Evolutionary conservation across 345 rosid species (phyloP), one percentile per base, ranked within the genome.

Genomic region (Boechera stricta): DNA sequence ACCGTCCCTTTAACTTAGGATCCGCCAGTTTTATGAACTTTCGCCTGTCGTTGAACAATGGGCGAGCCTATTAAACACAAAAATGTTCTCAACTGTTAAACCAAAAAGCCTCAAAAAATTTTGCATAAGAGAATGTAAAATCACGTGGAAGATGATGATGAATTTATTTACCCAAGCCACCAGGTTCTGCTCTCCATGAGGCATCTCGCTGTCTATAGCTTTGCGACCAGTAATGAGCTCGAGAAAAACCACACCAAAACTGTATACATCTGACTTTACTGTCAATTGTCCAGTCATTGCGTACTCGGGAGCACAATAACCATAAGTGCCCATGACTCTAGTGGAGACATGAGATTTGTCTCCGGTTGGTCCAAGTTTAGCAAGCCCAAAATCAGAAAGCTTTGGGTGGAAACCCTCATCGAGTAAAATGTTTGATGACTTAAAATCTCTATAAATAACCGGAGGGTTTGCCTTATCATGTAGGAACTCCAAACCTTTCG

Each of bases 271-370:
- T 60, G 98, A 95, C 77, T 95, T 95, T 31, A 92, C 96, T 0
- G 99, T 95, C 70, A 95, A 82, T 55, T 95, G 99, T 42, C 99
- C 99, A 3, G 99, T 96, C 99, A 96, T 96, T 79, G 99, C 98
- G 55, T 96, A 96, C 79, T 96, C 98, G 1, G 98, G 99, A 78
- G 99, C 99, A 85, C 99, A 96, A 63, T 96, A 93, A 35, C 99
- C 99, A 64, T 96, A 96, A 28, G 99, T 96, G 24, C 98, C 99
- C 99, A 93, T 96, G 49, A 96, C 99, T 81, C 99, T 87, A 63
- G 99, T 95, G 70, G 99, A 95, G 77, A 95, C 98, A 74, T 92
- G 99, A 6, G 99, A 95, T 70, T 95, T 92, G 83, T 95, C 99
- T 63, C 98, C 99, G 5, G 88, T 87, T 41, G 99, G 99, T 63